Conservation (phyloP, 2,329 filamentous ascomycete genomes). For the Amesomyces nigricolor region DNA sequence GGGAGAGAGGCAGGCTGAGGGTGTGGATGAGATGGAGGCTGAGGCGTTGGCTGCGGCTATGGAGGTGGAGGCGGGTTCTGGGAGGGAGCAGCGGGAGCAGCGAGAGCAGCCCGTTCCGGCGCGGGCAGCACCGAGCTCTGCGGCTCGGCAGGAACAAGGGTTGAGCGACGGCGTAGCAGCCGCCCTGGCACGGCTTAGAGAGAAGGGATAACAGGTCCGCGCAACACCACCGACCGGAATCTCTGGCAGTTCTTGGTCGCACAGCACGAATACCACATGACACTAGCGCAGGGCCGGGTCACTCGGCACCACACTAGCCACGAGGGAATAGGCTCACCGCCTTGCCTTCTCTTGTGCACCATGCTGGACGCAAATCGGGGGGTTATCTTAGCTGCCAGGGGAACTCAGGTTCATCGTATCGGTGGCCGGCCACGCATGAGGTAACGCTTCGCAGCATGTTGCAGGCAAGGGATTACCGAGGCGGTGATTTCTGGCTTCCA, state of each 20-base stretch:
- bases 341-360: neutral
- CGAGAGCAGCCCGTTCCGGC: conserved; percentile 25
- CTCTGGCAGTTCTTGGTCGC: neutral
- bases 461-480: neutral
- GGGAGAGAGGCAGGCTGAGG: conserved; percentile 6
- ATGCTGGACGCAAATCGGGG: neutral
- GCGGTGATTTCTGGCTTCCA: neutral
- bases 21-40: conserved; percentile 39
- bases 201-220: conserved; percentile 33
- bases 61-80: conserved; percentile 33
- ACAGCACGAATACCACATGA: conserved; percentile 4
- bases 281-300: neutral
- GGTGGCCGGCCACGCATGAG: conserved; percentile 8
- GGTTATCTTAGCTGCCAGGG: neutral
- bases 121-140: neutral
- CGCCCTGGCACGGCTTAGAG: conserved; percentile 53
- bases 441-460: conserved; percentile 2
- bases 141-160: conserved; percentile 35
- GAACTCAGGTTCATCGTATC: conserved; percentile 12
- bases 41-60: conserved; percentile 46
- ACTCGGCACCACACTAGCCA: neutral
- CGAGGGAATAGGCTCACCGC: neutral
- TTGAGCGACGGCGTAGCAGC: conserved; percentile 55
- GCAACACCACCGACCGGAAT: neutral
- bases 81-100: conserved; percentile 31